Base-by-base conservation (phyloP, 164 flowering plant species). In the Warburgia ugandensis region DNA sequence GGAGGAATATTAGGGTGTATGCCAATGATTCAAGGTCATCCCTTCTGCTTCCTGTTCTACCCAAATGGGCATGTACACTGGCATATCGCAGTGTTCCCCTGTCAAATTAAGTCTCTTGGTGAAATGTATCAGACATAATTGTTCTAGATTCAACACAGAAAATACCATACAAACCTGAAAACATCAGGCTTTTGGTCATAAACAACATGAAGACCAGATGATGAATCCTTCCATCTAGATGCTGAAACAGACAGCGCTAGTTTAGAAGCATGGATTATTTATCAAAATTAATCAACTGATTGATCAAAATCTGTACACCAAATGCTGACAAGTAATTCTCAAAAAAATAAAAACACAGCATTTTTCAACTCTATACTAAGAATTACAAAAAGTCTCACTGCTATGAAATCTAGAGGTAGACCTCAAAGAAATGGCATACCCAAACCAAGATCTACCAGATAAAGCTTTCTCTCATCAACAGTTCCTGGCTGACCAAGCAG, bases 21-120 rank as follows among this genome's bases (percentile, higher is more conserved):
- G 94, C 94, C 48, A 88, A 62, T 22, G 96, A 88, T 67, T 88
- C 96, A 28, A 88, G 84, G 60, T 88, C 96, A 71, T 88, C 96
- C 68, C 96, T 77, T 55, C 96, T 72, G 64, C 94, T 84, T 41
- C 83, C 91, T 6, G 94, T 88, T 26, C 96, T 72, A 29, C 94
- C 96, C 56, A 88, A 68, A 72, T 88, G 96, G 25, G 96, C 96
- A 77, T 88, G 94, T 6, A 73, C 90, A 74, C 96, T 88, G 23
- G 96, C 94, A 75, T 88, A 84, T 50, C 94, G 58, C 56, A 84
- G 72, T 35, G 96, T 88, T 54, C 96, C 96, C 68, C 96, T 81
- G 76, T 44, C 36, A 61, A 57, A 33, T 16, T 32, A 25, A 45
- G n/a, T n/a, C 13, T 36, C 40, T n/a, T n/a, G n/a, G n/a, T n/a